Evolutionary conservation across 257 asterid genomes (phyloP).

Genomic region (Dorcoceras hygrometricum): DNA sequence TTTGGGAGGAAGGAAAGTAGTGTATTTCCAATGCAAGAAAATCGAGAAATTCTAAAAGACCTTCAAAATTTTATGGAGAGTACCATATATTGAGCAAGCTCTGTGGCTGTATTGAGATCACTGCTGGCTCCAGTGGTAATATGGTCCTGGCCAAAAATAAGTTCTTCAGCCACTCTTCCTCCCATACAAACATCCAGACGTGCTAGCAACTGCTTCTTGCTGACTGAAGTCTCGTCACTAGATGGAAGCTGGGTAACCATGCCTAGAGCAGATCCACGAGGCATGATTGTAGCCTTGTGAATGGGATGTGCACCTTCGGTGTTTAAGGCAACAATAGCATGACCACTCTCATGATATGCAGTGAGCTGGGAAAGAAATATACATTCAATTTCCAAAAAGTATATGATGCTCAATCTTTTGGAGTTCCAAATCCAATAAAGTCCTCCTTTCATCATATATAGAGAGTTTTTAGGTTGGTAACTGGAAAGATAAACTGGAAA

Average conservation of each 20-base stretch:
- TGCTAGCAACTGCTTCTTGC: constrained; percentile 93
- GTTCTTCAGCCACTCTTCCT: constrained; percentile 96
- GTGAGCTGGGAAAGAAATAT: constrained; percentile 59
- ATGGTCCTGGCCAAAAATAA: constrained; percentile 81
- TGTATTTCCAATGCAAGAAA: background rate
- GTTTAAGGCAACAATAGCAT: constrained; percentile 89
- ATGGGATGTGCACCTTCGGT: constrained; percentile 97
- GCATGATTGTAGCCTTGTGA: constrained; percentile 96
- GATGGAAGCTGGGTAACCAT: constrained; percentile 99
- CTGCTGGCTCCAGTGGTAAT: constrained; percentile 95
- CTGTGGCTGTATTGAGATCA: constrained; percentile 83
- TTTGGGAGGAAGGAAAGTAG: background rate
- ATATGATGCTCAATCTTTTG: background rate
- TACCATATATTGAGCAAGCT: constrained; percentile 96
- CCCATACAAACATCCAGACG: constrained; percentile 99
- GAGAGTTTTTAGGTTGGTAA: background rate
- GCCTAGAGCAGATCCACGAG: constrained; percentile 92
- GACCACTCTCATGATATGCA: constrained; percentile 97
- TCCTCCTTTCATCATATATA: background rate
- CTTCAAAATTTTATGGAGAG: background rate
- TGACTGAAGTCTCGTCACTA: constrained; percentile 80
- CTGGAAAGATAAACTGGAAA: background rate
- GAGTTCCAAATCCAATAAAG: background rate
- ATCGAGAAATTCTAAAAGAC: background rate
- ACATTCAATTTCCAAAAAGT: background rate